Base-by-base conservation (phyloP, 257 asterid species). In the Sherardia arvensis region DNA sequence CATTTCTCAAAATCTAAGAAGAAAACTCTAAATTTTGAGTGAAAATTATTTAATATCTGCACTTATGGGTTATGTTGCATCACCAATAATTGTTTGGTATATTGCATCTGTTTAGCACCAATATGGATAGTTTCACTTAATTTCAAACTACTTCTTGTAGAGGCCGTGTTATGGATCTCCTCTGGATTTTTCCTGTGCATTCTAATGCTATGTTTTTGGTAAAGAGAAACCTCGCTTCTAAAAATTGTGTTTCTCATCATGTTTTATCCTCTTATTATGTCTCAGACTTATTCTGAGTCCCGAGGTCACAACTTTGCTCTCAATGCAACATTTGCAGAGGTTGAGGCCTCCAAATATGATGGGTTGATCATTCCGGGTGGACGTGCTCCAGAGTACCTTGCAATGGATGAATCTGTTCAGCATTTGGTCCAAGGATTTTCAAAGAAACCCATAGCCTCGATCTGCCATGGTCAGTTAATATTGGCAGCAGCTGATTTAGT, bases 331-430 rank as follows among this genome's bases (percentile, higher is more conserved):
- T 87, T 92, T 47, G 84, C 83, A 66, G 95, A 87, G 69, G 54
- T 87, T 30, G 90, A 89, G 25, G 74, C 80, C 55, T 8, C 80
- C 73, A 84, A 73, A 53, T 92, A 92, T 69, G 96, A 92, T 69
- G 99, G 99, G 34, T 68, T 92, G 70, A 62, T 92, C 55, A 85
- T 92, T 68, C 94, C 96, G 20, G 97, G 97, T 57, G 99, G 99
- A 51, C 95, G 99, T 69, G 99, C 97, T 66, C 98, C 96, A 14
- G 99, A 92, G 66, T 92, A 92, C 79, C 94, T 92, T 29, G 96
- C 97, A 15, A 61, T 87, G 74, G 71, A 85, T 68, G 83, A 81
- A 77, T 76, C 90, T 17, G 96, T 92, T 26, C 55, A 73, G 27
- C 69, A 66, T 60, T 79, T 89, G 80, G 96, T 87, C 54, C 80